Percentiles rank a stretch among this genome's conserved stretches.
Conservation (phyloP, 768 basidiomycete genomes). For the Termitomyces sp. region DNA sequence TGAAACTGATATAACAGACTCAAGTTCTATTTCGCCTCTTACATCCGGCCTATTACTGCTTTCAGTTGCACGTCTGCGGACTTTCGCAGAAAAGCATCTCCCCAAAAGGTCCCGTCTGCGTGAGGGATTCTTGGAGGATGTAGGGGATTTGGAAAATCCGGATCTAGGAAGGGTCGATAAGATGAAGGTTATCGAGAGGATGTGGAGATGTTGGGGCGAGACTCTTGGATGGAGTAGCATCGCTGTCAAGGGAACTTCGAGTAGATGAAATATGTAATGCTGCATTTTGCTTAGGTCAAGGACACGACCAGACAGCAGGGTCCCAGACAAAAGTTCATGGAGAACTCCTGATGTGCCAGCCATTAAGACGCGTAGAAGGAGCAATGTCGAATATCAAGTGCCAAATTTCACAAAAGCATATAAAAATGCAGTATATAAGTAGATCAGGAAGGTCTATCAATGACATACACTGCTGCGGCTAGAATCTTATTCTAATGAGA, state of each 20-base stretch:
- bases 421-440: no score
- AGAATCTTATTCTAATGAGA: no score
- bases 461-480: no score
- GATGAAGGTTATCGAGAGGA: constrained; percentile 70
- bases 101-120: constrained; percentile 58
- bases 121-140: constrained; percentile 81
- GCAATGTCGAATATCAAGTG: no score
- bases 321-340: no score
- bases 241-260: constrained; percentile 12
- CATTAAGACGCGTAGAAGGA: no score
- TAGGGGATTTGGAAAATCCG: constrained; percentile 77
- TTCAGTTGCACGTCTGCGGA: constrained; percentile 60
- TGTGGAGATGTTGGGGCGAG: constrained; percentile 85
- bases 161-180: constrained; percentile 65
- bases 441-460: no score
- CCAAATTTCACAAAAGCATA: neutral
- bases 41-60: constrained; percentile 73
- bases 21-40: constrained; percentile 32
- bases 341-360: no score
- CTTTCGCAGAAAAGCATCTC: constrained; percentile 54
- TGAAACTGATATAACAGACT: constrained; percentile 7
- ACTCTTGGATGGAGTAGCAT: constrained; percentile 56
- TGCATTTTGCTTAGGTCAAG: neutral
- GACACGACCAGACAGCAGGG: neutral
- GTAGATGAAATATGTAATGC: neutral